Base-by-base conservation (phyloP, 805 yeast species). In the Aciculoconidium aculeatum region DNA sequence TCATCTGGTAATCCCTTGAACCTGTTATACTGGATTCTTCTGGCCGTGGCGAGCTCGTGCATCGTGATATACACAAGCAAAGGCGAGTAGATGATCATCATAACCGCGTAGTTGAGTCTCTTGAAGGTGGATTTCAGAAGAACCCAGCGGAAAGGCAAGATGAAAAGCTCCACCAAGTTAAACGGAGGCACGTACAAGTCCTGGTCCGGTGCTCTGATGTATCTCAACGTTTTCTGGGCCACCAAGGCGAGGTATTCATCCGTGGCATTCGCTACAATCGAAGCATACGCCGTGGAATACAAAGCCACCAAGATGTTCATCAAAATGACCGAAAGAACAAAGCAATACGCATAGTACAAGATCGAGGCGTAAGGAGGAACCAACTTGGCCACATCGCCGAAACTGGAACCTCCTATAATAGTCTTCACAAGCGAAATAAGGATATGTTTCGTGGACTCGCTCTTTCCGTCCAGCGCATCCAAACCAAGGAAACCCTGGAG, bases 341-440 rank as follows among this genome's bases (percentile, higher is more conserved):
- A 86, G 3, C 84, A 73, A 66, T 82, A 86, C 29, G 72, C 56
- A 63, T 83, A 85, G 53, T 81, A 86, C 30, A 86, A 61, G 3
- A 85, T 58, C n/a, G 76, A 72, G 0, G 94, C 94, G 53, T 82
- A 86, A 5, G 95, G 96, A 11, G 85, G 83, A 0, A 85, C 87
- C 51, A 86, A 79, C 30, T 72, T 61, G 21, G 74, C 75, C 43
- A 83, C 78, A 27, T 80, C 77, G 17, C 65, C 72, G 46, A 84
- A 83, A 34, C 77, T 77, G 2, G 92, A 81, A 5, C 76, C 79
- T 7, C 87, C 86, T 35, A 86, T 63, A 6, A 87, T 74, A 0
- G 92, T 80, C 35, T 79, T 73, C 23, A 80, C 65, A 58, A 86
- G 66, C 11, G 79, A 77, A 7, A 74, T 58, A 25, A 84, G 53